Evolutionary conservation across 2,329 filamentous ascomycete species (phyloP).

Genomic region (Hypocrella siamensis): DNA sequence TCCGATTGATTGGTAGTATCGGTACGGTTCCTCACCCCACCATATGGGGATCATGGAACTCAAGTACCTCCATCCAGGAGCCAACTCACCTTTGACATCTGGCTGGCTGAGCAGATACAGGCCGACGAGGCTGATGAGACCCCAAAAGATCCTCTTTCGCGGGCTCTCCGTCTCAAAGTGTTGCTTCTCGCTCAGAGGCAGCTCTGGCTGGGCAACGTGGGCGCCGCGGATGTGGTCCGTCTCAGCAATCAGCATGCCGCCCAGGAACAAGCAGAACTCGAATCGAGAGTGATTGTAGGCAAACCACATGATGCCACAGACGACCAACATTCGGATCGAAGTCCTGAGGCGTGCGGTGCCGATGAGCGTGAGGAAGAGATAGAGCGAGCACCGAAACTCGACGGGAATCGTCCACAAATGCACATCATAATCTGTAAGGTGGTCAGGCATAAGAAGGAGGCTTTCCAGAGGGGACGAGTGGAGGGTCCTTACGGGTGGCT

Average conservation of each 20-base stretch:
- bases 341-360: conserved; percentile 31
- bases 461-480: no score
- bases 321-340: conserved; percentile 23
- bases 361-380: conserved; percentile 37
- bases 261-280: conserved; percentile 40
- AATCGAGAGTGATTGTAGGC: conserved; percentile 31
- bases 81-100: conserved; percentile 24
- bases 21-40: conserved; percentile 31
- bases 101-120: conserved; percentile 34
- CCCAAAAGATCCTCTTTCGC: conserved; percentile 18
- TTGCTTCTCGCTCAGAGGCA: conserved; percentile 11
- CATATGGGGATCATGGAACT: conserved; percentile 30
- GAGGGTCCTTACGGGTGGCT: conserved; percentile 21
- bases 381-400: conserved; percentile 42
- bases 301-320: conserved; percentile 26
- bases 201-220: conserved; percentile 17
- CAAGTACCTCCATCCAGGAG: conserved; percentile 36
- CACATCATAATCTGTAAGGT: conserved; percentile 28
- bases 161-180: conserved; percentile 1
- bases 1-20: conserved; percentile 41
- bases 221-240: conserved; percentile 32
- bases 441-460: no score
- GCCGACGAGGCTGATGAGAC: conserved; percentile 26
- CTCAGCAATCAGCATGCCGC: conserved; percentile 39
- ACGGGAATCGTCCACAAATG: conserved; percentile 50